Evolutionary conservation across 179 eudicot genomes (phyloP).

Genomic region (Silene noctiflora): DNA sequence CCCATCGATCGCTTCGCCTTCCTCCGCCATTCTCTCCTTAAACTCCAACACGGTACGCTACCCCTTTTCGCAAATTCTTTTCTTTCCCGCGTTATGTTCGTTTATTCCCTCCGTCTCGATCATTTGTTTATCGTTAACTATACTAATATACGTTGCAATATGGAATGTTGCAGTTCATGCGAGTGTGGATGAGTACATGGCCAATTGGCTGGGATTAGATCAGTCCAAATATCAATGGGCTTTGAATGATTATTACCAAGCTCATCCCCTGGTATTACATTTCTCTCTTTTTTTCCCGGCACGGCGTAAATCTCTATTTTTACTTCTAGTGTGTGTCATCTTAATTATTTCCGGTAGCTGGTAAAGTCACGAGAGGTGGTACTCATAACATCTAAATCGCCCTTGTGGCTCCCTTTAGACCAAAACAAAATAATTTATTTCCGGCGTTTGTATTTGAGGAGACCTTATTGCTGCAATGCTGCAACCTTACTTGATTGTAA

Average conservation of each 20-base stretch:
- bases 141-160: background rate
- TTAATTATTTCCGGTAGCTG: no score
- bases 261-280: conserved; percentile 55
- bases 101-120: conserved; percentile 20
- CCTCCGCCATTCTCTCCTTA: conserved; percentile 57
- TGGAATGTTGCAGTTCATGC: conserved; percentile 55
- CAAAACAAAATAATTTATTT: no score
- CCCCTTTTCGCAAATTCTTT: background rate
- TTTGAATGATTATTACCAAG: conserved; percentile 87
- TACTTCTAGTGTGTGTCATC: no score
- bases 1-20: conserved; percentile 44
- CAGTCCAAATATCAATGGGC: conserved; percentile 99
- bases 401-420: no score
- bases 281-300: background rate
- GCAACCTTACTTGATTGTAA: no score
- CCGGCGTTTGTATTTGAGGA: no score
- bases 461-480: no score
- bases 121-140: background rate
- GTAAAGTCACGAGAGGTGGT: no score
- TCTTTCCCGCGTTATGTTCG: background rate
- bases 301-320: no score
- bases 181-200: conserved; percentile 81
- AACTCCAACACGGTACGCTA: conserved; percentile 63
- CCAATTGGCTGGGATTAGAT: conserved; percentile 89
- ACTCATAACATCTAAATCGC: no score